Percentiles rank a stretch among this genome's conserved stretches.
phyloP scores from a whole-genome alignment of 345 rosid genomes.

The Salix viminalis region DNA sequence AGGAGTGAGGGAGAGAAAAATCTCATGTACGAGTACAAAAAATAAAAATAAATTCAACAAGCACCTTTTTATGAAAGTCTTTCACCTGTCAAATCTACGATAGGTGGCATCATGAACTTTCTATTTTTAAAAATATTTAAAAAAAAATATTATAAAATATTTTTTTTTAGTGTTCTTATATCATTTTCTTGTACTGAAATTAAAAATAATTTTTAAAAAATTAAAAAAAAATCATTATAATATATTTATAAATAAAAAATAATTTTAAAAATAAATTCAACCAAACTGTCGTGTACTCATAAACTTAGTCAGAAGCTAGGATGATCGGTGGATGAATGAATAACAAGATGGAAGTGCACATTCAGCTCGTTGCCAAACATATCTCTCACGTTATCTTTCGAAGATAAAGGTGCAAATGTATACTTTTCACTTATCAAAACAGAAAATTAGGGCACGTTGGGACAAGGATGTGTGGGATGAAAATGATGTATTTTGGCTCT shows the following conservation, averaged over 20 bases:
- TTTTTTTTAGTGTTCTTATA: rapidly evolving
- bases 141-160: no score
- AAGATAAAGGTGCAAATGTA: neutral
- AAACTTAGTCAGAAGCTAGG: neutral
- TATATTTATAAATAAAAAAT: no score
- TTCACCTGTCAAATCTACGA: neutral
- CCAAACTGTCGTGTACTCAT: rapidly evolving
- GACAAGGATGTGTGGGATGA: neutral
- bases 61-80: no score
- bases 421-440: neutral
- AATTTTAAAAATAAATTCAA: no score
- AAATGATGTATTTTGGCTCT: neutral
- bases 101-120: neutral
- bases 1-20: neutral
- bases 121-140: no score
- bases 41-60: no score
- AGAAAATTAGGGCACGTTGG: neutral
- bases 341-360: neutral
- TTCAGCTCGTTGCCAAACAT: neutral
- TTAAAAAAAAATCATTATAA: no score
- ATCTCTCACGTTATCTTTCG: neutral
- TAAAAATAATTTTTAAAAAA: no score
- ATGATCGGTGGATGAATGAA: neutral
- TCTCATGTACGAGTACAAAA: no score
- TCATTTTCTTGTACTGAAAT: no score